phyloP scores from a whole-genome alignment of 176 grass and related monocot genomes.

The Juncus inflexus region DNA sequence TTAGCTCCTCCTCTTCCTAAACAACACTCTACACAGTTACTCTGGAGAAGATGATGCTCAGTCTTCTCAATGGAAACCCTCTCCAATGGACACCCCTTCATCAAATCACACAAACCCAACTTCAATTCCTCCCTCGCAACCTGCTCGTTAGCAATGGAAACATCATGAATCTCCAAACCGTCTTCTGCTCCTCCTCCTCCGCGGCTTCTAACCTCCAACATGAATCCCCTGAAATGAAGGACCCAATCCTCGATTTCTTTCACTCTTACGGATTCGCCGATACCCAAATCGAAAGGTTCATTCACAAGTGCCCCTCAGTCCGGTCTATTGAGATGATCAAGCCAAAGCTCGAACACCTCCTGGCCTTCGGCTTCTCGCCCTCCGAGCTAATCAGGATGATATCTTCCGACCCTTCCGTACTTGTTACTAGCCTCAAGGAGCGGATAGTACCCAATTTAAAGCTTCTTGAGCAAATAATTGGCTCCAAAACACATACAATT shows the following conservation, averaged over 20 bases:
- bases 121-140: too few species aligned
- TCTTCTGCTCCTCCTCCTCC: background rate
- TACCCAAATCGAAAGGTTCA: slow-evolving; percentile 12
- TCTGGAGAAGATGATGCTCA: too few species aligned
- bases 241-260: slow-evolving; percentile 19
- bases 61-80: too few species aligned
- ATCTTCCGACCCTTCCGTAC: slow-evolving; percentile 9
- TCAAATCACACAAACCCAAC: too few species aligned
- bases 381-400: slow-evolving; percentile 18
- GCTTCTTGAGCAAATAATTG: slow-evolving; percentile 11
- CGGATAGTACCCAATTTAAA: slow-evolving; percentile 22
- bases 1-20: too few species aligned
- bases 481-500: background rate
- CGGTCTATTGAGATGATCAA: slow-evolving; percentile 6
- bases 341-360: slow-evolving; percentile 29
- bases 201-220: too few species aligned
- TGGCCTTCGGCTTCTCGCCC: slow-evolving; percentile 4
- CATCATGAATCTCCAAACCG: too few species aligned
- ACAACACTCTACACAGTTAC: too few species aligned
- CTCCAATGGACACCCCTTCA: too few species aligned
- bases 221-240: background rate
- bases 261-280: slow-evolving; percentile 21
- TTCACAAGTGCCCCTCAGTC: slow-evolving; percentile 11
- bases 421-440: slow-evolving; percentile 6
- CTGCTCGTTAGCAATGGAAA: too few species aligned